Conservation (phyloP, 2,329 filamentous ascomycete species). For the Lasiodiplodia hormozganensis region DNA sequence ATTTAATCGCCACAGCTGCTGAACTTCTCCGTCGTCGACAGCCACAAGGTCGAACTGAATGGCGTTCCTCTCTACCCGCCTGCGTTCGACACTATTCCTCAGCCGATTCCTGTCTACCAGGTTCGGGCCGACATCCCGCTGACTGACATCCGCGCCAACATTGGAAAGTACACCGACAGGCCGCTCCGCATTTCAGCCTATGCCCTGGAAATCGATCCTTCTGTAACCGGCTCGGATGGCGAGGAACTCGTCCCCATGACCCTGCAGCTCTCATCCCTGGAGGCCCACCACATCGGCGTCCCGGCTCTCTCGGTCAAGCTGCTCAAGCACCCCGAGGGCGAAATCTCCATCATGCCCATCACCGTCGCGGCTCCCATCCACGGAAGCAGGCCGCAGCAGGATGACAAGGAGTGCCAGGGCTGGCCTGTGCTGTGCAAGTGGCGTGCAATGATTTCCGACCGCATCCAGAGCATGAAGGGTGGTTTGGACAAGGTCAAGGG, state of each 20-base stretch:
- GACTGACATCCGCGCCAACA: constrained; percentile 31
- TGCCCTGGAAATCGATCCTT: constrained; percentile 41
- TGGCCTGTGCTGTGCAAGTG: constrained; percentile 51
- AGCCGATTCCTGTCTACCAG: constrained; percentile 44
- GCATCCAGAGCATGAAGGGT: constrained; percentile 41
- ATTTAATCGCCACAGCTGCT: constrained; percentile 39
- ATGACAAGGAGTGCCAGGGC: constrained; percentile 38
- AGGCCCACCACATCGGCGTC: constrained; percentile 40
- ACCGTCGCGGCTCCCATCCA: constrained; percentile 35
- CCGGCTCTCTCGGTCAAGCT: constrained; percentile 46
- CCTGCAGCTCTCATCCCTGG: constrained; percentile 45
- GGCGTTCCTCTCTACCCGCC: constrained; percentile 49
- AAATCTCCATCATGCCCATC: constrained; percentile 48
- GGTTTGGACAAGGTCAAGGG: constrained; percentile 37
- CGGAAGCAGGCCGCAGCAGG: constrained; percentile 35
- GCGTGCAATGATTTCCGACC: constrained; percentile 46
- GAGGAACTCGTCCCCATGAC: constrained; percentile 49
- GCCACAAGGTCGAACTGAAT: constrained; percentile 44
- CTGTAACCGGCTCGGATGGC: constrained; percentile 44
- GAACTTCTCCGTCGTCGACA: constrained; percentile 43
- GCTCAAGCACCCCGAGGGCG: constrained; percentile 45
- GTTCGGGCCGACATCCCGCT: constrained; percentile 36
- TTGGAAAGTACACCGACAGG: constrained; percentile 33
- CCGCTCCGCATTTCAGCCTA: constrained; percentile 45
- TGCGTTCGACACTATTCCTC: constrained; percentile 38